These are phyloP conservation scores for Phanerochaete carnosa DNA, from an alignment of 768 basidiomycete species.

Conservation along the genomic window DNA sequence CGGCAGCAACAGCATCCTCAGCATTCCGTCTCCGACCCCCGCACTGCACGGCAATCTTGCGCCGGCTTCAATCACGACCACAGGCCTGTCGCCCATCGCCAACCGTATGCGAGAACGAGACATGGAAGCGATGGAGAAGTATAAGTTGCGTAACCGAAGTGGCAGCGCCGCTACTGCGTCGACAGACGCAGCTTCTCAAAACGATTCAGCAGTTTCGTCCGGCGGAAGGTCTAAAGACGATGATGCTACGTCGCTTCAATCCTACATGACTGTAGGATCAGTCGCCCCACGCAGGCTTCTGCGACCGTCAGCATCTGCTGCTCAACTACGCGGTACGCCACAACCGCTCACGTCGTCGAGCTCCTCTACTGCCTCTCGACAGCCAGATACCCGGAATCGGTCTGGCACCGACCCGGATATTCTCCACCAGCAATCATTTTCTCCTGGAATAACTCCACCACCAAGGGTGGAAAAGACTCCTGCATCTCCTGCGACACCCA, in stretches of 20 bases:
- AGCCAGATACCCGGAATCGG: constrained; percentile 44
- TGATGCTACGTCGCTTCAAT: constrained; percentile 31
- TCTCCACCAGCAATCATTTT: constrained; percentile 38
- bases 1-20: constrained; percentile 37
- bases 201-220: constrained; percentile 45
- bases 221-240: constrained; percentile 51
- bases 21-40: constrained; percentile 34
- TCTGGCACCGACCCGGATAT: constrained; percentile 65
- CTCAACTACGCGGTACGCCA: constrained; percentile 61
- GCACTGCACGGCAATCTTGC: constrained; percentile 33
- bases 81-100: constrained; percentile 72
- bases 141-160: constrained; percentile 77
- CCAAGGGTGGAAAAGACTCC: neutral
- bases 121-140: constrained; percentile 86
- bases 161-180: constrained; percentile 74
- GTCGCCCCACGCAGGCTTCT: constrained; percentile 56
- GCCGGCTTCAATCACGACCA: constrained; percentile 32
- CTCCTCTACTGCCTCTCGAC: constrained; percentile 29
- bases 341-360: constrained; percentile 29
- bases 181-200: constrained; percentile 67
- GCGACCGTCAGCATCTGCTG: constrained; percentile 75
- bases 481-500: constrained; percentile 34
- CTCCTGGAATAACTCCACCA: constrained; percentile 30
- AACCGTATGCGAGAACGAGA: constrained; percentile 80
- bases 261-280: constrained; percentile 48